phyloP scores from a whole-genome alignment of 768 basidiomycete genomes.

The Boletus reticuloceps region DNA sequence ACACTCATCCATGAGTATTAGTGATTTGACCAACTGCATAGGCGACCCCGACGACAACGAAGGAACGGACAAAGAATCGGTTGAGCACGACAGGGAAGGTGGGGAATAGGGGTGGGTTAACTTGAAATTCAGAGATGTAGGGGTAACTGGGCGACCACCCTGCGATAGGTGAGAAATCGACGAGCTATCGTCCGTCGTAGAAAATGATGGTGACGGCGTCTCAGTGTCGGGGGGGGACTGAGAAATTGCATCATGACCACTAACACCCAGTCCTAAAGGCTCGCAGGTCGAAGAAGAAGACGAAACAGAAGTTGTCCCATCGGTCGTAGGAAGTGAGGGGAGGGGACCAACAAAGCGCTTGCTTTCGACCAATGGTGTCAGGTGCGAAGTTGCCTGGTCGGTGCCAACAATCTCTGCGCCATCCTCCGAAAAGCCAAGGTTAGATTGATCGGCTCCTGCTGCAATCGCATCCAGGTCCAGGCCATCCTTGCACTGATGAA shows the following conservation, averaged over 20 bases:
- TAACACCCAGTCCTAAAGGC: neutral
- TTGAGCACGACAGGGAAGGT: conserved; percentile 55
- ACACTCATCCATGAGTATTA: conserved; percentile 35
- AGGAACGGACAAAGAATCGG: conserved; percentile 58
- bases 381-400: neutral
- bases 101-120: conserved; percentile 30
- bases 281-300: conserved; percentile 5
- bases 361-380: conserved; percentile 9
- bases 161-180: conserved; percentile 32
- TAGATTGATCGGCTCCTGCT: neutral
- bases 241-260: neutral
- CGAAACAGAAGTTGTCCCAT: conserved; percentile 1
- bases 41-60: conserved; percentile 48
- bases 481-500: conserved; percentile 5
- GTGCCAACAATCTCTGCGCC: neutral
- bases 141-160: conserved; percentile 33
- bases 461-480: conserved; percentile 1
- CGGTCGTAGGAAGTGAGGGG: conserved; percentile 21
- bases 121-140: conserved; percentile 30
- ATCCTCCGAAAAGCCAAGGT: neutral
- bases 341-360: conserved; percentile 23
- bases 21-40: conserved; percentile 33
- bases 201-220: conserved; percentile 24
- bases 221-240: conserved; percentile 15
- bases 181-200: conserved; percentile 31